phyloP scores from a whole-genome alignment of 1,284 basidiomycete species.

The Dichomitus squalens region DNA sequence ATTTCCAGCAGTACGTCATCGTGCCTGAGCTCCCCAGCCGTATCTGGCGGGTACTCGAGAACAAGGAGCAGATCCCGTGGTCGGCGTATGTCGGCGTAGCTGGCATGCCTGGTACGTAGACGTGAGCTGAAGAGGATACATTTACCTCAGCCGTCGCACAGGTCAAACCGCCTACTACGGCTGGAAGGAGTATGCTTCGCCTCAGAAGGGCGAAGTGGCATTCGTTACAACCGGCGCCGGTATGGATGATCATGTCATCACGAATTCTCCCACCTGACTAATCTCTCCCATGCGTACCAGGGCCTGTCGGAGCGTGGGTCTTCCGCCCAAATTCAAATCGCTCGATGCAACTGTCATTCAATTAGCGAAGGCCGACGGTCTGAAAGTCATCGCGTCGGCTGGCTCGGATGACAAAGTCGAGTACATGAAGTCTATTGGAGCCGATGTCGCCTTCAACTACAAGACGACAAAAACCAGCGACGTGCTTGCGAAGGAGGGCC shows the following conservation, averaged over 20 bases:
- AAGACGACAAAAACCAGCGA: conserved; percentile 55
- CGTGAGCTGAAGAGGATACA: neutral
- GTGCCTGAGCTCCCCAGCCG: neutral
- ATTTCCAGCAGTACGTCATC: conserved; percentile 30
- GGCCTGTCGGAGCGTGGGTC: conserved; percentile 25
- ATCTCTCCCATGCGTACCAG: neutral
- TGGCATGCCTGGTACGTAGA: conserved; percentile 36
- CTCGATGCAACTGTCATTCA: conserved; percentile 53
- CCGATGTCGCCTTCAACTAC: too few species aligned
- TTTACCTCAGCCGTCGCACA: neutral
- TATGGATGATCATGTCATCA: neutral
- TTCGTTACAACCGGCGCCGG: conserved; percentile 28
- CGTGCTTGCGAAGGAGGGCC: too few species aligned
- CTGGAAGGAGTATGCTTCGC: conserved; percentile 27
- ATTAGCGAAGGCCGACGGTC: conserved; percentile 63
- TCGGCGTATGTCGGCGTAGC: conserved; percentile 35
- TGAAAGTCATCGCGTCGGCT: conserved; percentile 75
- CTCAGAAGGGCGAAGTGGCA: conserved; percentile 28
- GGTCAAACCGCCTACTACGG: conserved; percentile 30
- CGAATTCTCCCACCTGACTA: neutral
- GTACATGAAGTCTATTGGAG: conserved; percentile 64
- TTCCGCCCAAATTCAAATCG: too few species aligned
- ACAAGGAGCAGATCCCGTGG: conserved; percentile 33
- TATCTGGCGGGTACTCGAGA: conserved; percentile 24
- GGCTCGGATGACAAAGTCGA: conserved; percentile 71